phyloP scores from a whole-genome alignment of 1,284 basidiomycete species.

The Apiotrichum siamense region DNA sequence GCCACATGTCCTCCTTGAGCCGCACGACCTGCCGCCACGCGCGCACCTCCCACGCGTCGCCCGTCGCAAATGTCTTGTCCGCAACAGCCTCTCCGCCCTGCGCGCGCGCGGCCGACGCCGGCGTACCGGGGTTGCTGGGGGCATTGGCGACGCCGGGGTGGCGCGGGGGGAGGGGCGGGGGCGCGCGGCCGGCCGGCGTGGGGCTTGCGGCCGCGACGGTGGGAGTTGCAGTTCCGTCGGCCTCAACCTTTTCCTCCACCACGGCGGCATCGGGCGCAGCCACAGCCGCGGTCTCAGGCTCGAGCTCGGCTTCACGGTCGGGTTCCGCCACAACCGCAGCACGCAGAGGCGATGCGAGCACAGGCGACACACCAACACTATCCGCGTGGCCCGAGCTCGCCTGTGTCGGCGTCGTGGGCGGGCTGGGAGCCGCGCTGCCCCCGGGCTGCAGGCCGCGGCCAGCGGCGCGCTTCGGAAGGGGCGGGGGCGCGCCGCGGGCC shows the following conservation, averaged over 20 bases:
- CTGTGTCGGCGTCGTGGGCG: background rate
- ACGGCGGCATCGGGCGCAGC: background rate
- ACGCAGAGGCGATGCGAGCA: too few relatives aligned
- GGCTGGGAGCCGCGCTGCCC: background rate
- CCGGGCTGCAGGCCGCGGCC: too few relatives aligned
- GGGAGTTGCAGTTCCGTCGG: too few relatives aligned
- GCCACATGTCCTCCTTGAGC: slow-evolving; percentile 84
- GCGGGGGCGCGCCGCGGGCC: slow-evolving; percentile 8
- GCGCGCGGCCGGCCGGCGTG: too few relatives aligned
- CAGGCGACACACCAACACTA: too few relatives aligned
- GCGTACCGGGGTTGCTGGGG: background rate
- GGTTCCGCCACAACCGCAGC: too few relatives aligned
- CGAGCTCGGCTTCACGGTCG: slow-evolving; percentile 6
- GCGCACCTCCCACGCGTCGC: slow-evolving; percentile 78
- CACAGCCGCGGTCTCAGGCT: slow-evolving; percentile 1
- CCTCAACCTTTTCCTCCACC: background rate
- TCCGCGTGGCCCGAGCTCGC: slow-evolving; percentile 4
- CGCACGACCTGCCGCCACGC: slow-evolving; percentile 77
- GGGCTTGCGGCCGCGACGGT: too few relatives aligned
- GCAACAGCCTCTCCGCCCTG: background rate
- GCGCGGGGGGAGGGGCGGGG: background rate
- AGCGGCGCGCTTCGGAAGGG: background rate
- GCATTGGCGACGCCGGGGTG: background rate
- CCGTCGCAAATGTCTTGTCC: slow-evolving; percentile 48
- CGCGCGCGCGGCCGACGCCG: slow-evolving; percentile 1